Percentiles rank a stretch among this genome's conserved stretches.
Evolutionary conservation across 768 basidiomycete species (phyloP).

Genomic region (Tricholoma matsutake): DNA sequence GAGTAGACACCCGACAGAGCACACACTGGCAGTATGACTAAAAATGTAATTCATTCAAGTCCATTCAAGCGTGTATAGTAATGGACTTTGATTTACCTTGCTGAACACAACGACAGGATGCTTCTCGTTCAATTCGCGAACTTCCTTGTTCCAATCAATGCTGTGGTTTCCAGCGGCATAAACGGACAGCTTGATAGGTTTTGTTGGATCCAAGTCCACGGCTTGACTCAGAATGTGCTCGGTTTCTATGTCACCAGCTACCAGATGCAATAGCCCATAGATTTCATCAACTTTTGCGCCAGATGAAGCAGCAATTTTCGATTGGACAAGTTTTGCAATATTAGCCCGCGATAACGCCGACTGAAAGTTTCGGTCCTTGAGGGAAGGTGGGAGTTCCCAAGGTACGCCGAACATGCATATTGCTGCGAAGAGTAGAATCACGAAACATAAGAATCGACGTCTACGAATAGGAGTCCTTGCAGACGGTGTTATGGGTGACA

Average conservation of each 20-base stretch:
- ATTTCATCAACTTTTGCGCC: constrained; percentile 49
- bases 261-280: constrained; percentile 67
- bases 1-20: not conserved
- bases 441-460: constrained; percentile 43
- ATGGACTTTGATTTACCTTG: constrained; percentile 48
- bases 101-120: constrained; percentile 78
- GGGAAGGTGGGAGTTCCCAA: constrained; percentile 37
- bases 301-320: constrained; percentile 18
- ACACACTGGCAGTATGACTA: constrained; percentile 73
- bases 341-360: constrained; percentile 36
- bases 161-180: constrained; percentile 49
- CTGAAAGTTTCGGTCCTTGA: constrained; percentile 31
- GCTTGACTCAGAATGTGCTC: constrained; percentile 38
- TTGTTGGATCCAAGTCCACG: constrained; percentile 42
- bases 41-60: not conserved
- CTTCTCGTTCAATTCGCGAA: constrained; percentile 39
- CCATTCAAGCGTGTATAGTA: not conserved
- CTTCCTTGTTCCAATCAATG: constrained; percentile 43
- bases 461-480: constrained; percentile 32
- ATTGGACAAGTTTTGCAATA: constrained; percentile 36
- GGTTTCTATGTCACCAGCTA: constrained; percentile 44
- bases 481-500: constrained; percentile 15
- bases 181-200: constrained; percentile 47
- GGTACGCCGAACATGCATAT: constrained; percentile 42
- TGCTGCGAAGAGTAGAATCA: constrained; percentile 34